Base-by-base conservation (phyloP, 176 grass and related monocot genomes). In the Zizania latifolia region DNA sequence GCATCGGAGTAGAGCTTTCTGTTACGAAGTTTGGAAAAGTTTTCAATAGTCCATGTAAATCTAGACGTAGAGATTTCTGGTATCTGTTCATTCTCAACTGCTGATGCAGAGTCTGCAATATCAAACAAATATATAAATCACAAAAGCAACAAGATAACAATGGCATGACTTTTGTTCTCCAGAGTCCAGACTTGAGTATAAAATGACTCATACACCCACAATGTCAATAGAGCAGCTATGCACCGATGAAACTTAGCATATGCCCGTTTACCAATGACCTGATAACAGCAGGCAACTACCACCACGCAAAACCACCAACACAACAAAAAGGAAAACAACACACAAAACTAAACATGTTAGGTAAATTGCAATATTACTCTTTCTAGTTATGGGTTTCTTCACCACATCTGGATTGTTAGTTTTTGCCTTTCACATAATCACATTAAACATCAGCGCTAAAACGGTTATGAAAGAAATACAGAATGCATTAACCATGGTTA, bases 11-110 rank as follows among this genome's bases (percentile, higher is more conserved):
- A 89, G 13, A 65, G 21, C 40, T 92, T 93, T 75, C 58, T 89
- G 38, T 27, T 8, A 48, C 53, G 78, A 1, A 45, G 45, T 29
- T 71, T 80, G 10, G 35, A 81, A 45, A 93, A 76, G 68, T 78
- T 69, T 37, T 89, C 86, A 59, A 93, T 84, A 15, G 45, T 74
- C 90, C 86, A 93, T 22, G 70, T 89, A 77, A 89, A 89, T 81
- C 86, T 93, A 14, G 61, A 86, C 4, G 86, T 70, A 48, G 85
- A 69, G 58, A 85, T 61, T 82, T 88, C 89, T 78, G 83, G 82
- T 29, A 76, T n/a, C 6, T 39, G 51, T 74, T 85, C 82, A 12
- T 79, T 85, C 23, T 88, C 89, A 43, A 70, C 16, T 7, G 78
- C 14, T 31, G 80, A 41, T 24, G 6, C 7, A 2, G 72, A 84